Evolutionary conservation across 2,329 filamentous ascomycete species (phyloP).

Genomic region (Colletotrichum lupini): DNA sequence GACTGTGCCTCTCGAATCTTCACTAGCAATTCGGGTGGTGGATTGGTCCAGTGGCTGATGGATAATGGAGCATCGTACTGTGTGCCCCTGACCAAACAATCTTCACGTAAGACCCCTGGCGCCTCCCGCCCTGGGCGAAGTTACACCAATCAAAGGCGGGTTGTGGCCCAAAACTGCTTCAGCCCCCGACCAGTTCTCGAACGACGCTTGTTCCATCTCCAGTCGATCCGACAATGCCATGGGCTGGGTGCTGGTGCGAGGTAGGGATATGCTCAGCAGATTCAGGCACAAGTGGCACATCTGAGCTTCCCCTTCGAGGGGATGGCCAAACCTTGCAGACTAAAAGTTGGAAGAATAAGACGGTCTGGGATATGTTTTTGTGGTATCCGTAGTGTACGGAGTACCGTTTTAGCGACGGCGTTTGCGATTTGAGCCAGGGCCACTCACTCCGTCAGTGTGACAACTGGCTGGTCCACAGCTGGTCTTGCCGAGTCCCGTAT

Average conservation of each 20-base stretch:
- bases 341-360: not conserved
- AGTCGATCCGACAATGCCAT: conserved; percentile 51
- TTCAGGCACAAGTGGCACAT: conserved; percentile 10
- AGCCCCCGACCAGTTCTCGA: conserved; percentile 41
- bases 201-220: conserved; percentile 50
- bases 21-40: not conserved
- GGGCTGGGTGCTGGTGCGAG: conserved; percentile 24
- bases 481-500: not conserved
- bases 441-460: not conserved
- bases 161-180: conserved; percentile 18
- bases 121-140: not conserved
- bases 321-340: not conserved
- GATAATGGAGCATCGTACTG: not conserved
- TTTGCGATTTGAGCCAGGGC: not conserved
- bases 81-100: not conserved
- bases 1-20: not conserved
- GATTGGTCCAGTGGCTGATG: not conserved
- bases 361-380: not conserved
- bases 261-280: conserved; percentile 11
- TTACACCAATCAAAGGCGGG: conserved; percentile 13
- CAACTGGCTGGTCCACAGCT: not conserved
- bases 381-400: too few relatives aligned
- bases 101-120: conserved; percentile 10
- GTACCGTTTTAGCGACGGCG: not conserved
- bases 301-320: not conserved